Conservation (phyloP, 2,329 filamentous ascomycete genomes). For the Aspergillus carbonarius region DNA sequence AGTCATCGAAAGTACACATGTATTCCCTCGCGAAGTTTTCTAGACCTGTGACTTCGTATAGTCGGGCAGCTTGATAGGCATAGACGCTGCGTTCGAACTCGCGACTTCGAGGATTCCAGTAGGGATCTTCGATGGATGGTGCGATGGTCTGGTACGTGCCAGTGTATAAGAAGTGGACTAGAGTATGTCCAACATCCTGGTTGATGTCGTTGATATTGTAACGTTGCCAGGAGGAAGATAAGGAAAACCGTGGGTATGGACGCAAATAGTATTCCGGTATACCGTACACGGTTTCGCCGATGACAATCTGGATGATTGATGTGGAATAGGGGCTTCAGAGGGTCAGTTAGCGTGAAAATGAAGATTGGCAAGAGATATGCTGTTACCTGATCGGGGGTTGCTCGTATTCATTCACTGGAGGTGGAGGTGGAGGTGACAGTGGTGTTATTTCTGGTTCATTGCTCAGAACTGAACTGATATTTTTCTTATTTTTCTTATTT, state of each 20-base stretch:
- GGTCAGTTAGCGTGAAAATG: not conserved
- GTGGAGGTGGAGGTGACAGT: too few species aligned
- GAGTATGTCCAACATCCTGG: not conserved
- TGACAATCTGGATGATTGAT: not conserved
- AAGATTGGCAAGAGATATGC: not conserved
- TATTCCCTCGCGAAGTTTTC: not conserved
- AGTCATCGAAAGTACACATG: not conserved
- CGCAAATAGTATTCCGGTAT: not conserved
- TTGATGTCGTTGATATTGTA: not conserved
- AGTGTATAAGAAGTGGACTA: not conserved
- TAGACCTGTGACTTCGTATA: not conserved
- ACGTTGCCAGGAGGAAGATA: not conserved
- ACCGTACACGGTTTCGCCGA: not conserved
- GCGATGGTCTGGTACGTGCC: not conserved
- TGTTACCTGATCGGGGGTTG: not conserved
- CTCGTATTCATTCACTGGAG: not conserved
- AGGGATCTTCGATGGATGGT: fast-evolving
- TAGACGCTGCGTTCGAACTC: not conserved
- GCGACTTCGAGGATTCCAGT: not conserved
- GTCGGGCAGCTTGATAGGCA: not conserved
- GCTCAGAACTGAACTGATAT: too few species aligned
- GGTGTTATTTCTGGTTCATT: too few species aligned
- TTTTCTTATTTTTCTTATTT: too few species aligned
- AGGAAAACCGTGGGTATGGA: not conserved
- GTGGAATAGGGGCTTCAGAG: not conserved